Percentiles rank a stretch among this genome's conserved stretches.
Evolutionary conservation across 768 basidiomycete species (phyloP).

Genomic region (Xerocomellus chrysenteron): DNA sequence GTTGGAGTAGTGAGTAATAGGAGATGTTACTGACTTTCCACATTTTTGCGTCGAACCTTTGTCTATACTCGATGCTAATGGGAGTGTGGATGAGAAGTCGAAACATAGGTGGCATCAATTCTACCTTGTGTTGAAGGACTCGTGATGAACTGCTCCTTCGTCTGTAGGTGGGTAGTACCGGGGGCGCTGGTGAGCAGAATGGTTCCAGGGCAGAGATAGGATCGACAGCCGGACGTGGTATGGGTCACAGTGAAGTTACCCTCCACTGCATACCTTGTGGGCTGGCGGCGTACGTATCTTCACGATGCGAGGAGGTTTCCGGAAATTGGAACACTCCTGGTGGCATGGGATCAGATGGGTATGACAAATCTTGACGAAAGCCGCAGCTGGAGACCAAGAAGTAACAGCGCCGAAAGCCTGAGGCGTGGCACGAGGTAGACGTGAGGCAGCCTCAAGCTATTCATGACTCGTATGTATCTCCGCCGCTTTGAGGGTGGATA

Average conservation of each 20-base stretch:
- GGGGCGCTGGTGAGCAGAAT: no score
- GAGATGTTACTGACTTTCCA: not conserved
- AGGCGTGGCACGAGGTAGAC: not conserved
- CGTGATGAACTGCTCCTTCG: not conserved
- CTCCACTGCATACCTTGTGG: not conserved
- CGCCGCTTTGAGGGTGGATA: no score
- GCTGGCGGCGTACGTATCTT: not conserved
- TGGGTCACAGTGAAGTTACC: not conserved
- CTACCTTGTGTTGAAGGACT: not conserved
- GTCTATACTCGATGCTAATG: not conserved
- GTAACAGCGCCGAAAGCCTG: not conserved
- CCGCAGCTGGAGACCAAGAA: no score
- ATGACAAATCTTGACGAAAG: no score
- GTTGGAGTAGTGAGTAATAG: not conserved
- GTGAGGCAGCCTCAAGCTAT: not conserved
- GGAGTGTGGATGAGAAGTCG: not conserved
- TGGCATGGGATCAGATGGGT: no score
- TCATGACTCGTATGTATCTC: not conserved
- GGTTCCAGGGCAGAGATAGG: not conserved
- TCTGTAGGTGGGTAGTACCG: not conserved
- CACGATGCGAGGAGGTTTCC: not conserved
- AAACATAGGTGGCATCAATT: not conserved
- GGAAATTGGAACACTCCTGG: not conserved
- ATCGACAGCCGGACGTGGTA: not conserved
- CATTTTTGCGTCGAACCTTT: not conserved